Evolutionary conservation across 1,139 yeast genomes (phyloP), one percentile per base, ranked within the genome.

Genomic region (Suhomyces ambrosiae): DNA sequence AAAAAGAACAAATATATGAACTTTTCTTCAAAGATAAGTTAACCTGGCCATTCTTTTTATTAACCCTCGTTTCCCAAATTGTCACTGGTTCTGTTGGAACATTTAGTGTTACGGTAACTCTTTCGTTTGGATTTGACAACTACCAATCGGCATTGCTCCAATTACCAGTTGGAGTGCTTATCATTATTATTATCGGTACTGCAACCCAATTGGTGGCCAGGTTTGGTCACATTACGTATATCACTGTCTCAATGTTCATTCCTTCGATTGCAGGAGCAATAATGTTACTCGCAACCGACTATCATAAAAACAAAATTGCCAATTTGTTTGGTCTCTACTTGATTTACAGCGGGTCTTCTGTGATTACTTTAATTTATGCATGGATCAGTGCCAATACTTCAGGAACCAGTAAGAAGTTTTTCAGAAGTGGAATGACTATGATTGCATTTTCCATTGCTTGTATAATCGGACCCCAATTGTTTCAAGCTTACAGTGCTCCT

Each of bases 51-150:
- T 58, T 62, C 48, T 49, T 65, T 30, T 40, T 65, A 10, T 51
- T 68, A 30, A 66, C 71, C 1, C 37, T 68, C 1, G 48, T 63
- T 4, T 56, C 68, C 21, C 67, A 64, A 58, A 64, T 68, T 22
- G 68, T 68, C 4, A 67, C 72, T 3, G 74, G 74, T 7, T 69
- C 71, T 2, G 60, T 68, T 22, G 62, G 61, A 12, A 61, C 71
- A 1, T 68, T 68, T 37, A 63, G 71, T 40, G 71, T 66, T 7
- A 65, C 71, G 1, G 62, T 68, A 10, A 68, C 68, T 11, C 55
- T 59, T 12, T 51, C 67, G 22, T 65, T 68, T 46, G 74, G 73
- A 2, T 68, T 63, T 38, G 49, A 52, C 35, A 46, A 33, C 38
- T 54, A 62, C 37, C 45, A 61, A 38, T 58, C 72, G 2, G 70